Percentiles rank a stretch among this genome's conserved stretches.
phyloP scores from a whole-genome alignment of 305 asterid species.

The Fraxinus velutina region DNA sequence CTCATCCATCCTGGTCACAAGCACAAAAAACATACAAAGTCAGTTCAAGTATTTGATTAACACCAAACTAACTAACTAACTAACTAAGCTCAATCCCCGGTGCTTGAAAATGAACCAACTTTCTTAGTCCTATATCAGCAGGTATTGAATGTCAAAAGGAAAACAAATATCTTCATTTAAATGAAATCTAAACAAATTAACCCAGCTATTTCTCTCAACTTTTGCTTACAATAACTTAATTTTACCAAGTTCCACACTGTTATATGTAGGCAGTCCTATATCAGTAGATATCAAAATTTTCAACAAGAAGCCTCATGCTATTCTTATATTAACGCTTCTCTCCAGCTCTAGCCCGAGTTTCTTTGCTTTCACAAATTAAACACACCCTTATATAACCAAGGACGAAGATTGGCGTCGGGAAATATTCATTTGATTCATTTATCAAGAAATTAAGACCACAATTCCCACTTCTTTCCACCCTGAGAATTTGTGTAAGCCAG shows the following conservation, averaged over 20 bases:
- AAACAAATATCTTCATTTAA: neutral
- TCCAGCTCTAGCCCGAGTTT: neutral
- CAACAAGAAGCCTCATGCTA: neutral
- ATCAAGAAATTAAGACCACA: neutral
- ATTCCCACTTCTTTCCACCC: neutral
- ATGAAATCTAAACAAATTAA: neutral
- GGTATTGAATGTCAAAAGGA: neutral
- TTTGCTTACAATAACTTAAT: neutral
- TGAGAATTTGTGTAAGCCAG: neutral
- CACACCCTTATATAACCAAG: neutral
- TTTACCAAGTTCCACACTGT: neutral
- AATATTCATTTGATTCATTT: neutral
- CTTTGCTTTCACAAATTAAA: neutral
- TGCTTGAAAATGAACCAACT: neutral
- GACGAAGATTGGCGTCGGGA: neutral
- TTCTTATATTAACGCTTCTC: neutral
- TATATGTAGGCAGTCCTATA: neutral
- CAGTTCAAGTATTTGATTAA: neutral
- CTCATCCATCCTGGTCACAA: slow-evolving; percentile 31
- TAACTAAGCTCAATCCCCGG: neutral
- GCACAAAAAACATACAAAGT: neutral
- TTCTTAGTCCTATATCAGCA: neutral
- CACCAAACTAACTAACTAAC: neutral
- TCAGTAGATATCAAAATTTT: neutral
- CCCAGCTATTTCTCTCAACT: neutral